A percentile compares a stretch with the other conserved stretches of the same genome.
Conservation (phyloP, 495 filamentous ascomycete species). For the Saxophila tyrrhenica region DNA sequence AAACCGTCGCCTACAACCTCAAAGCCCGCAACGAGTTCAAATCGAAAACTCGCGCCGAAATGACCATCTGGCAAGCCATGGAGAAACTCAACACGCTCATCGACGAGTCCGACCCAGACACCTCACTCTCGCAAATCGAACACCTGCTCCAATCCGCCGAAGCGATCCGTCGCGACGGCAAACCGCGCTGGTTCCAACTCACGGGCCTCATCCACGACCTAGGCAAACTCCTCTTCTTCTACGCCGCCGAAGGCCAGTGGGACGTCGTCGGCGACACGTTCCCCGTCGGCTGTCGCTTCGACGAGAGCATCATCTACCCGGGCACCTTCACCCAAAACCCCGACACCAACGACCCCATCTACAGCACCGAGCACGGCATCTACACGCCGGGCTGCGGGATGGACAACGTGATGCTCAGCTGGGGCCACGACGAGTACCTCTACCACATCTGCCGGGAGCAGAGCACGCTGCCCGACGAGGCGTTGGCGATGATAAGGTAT, state of each 20-base stretch:
- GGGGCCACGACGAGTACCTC: conserved; percentile 88
- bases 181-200: conserved; percentile 87
- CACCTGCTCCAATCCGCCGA: conserved; percentile 79
- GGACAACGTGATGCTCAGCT: conserved; percentile 76
- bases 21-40: conserved; percentile 61
- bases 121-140: conserved; percentile 73
- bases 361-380: conserved; percentile 62
- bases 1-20: conserved; percentile 76
- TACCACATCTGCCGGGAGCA: conserved; percentile 75
- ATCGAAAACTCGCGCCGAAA: conserved; percentile 53
- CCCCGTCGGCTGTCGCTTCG: conserved; percentile 77
- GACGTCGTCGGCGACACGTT: conserved; percentile 89
- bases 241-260: conserved; percentile 74
- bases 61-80: conserved; percentile 83
- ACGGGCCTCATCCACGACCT: conserved; percentile 83
- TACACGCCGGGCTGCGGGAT: conserved; percentile 66
- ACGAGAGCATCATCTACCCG: conserved; percentile 63
- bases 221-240: conserved; percentile 80
- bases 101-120: conserved; percentile 83
- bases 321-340: conserved; percentile 64
- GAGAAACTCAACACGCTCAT: conserved; percentile 80
- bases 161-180: conserved; percentile 75
- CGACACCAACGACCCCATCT: conserved; percentile 53
- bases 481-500: conserved; percentile 81
- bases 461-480: conserved; percentile 62